Evolutionary conservation across 305 asterid genomes (phyloP).

Genomic region (Solanum chacoense): DNA sequence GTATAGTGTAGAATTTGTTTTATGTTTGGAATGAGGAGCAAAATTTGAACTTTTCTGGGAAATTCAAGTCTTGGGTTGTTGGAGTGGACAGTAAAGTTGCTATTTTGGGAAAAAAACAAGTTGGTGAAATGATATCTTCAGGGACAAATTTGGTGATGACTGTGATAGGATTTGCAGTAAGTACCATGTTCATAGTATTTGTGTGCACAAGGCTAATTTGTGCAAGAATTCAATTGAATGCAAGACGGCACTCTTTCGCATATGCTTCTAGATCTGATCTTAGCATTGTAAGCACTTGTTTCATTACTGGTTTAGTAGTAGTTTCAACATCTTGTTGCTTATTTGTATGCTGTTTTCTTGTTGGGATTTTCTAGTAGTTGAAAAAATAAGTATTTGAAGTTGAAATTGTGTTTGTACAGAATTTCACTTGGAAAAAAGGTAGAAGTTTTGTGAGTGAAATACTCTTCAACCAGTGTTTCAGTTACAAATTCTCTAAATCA

Average conservation of each 20-base stretch:
- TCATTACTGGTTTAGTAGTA: not conserved
- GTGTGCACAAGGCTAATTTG: constrained; percentile 86
- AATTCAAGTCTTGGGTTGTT: constrained; percentile 15
- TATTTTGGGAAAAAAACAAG: not conserved
- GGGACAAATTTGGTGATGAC: constrained; percentile 85
- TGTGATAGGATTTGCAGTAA: constrained; percentile 74
- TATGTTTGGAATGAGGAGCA: constrained; percentile 14
- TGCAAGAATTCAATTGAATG: constrained; percentile 62
- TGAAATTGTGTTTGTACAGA: not conserved
- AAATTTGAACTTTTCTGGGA: constrained; percentile 19
- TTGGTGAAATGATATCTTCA: constrained; percentile 40
- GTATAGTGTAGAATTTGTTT: constrained; percentile 6
- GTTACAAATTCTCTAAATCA: not conserved
- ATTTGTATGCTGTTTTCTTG: not conserved
- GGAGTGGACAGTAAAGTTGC: not conserved
- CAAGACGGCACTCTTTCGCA: constrained; percentile 40
- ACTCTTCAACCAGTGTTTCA: not conserved
- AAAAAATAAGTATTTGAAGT: not conserved
- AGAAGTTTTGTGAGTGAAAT: not conserved
- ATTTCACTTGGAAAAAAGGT: not conserved
- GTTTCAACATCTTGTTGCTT: constrained; percentile 7
- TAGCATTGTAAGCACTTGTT: constrained; percentile 46
- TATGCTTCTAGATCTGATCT: constrained; percentile 60
- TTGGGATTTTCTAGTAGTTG: not conserved
- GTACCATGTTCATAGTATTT: constrained; percentile 75